These are phyloP conservation scores for Fusarium pseudograminearum DNA, from an alignment of 2,329 filamentous ascomycete species.

Conservation along the genomic window DNA sequence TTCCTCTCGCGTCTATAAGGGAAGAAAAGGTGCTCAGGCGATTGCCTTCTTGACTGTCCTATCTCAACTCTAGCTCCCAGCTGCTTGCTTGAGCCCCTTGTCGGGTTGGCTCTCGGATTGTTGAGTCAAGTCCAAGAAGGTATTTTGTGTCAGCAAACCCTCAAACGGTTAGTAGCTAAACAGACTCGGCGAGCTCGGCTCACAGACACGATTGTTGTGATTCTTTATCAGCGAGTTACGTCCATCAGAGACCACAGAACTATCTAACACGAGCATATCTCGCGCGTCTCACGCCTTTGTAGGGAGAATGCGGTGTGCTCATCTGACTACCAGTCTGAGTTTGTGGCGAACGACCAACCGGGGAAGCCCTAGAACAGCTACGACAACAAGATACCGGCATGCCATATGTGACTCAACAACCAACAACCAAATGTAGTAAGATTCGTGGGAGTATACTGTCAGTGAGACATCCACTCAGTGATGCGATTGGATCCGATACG, in stretches of 20 bases:
- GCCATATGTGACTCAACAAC: background rate
- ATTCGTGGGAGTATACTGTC: background rate
- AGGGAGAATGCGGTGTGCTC: background rate
- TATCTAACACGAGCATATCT: background rate
- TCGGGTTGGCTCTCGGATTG: background rate
- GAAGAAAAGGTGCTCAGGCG: background rate
- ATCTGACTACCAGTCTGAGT: background rate
- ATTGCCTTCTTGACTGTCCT: background rate
- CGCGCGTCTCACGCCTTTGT: background rate
- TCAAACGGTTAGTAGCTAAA: background rate
- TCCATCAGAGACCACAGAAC: background rate
- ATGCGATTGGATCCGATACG: background rate
- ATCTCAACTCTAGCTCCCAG: background rate
- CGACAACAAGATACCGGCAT: background rate
- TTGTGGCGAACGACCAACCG: background rate
- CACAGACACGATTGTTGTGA: background rate
- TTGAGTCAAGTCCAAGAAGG: no score
- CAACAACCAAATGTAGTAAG: background rate
- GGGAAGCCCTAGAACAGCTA: background rate
- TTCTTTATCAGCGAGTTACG: background rate
- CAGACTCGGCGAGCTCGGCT: background rate
- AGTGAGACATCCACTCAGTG: background rate
- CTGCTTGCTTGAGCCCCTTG: background rate
- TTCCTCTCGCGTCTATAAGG: background rate
- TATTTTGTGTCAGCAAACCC: background rate